Percentiles rank a stretch among this genome's conserved stretches.
Conservation (phyloP, 192 early-diverging fungal species). For the Umbelopsis vinacea region DNA sequence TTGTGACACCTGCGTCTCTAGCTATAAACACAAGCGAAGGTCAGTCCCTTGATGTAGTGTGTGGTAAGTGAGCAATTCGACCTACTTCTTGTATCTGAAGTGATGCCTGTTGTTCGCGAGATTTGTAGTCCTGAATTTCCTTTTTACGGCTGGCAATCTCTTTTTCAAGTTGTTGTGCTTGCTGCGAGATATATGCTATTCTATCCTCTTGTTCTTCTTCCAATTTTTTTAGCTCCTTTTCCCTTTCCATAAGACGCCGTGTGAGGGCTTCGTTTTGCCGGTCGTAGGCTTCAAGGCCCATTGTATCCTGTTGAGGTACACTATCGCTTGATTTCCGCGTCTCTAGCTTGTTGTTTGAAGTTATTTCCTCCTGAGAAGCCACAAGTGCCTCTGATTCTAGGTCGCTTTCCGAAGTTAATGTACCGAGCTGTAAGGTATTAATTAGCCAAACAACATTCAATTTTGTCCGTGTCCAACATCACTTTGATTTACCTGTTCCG, state of each 20-base stretch:
- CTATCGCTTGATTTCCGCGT: not conserved
- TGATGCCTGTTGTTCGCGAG: slow-evolving; percentile 1
- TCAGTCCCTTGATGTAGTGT: not conserved
- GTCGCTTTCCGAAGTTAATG: slow-evolving; percentile 9
- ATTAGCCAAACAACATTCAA: too few relatives aligned
- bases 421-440: not conserved
- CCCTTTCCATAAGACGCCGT: slow-evolving; percentile 3
- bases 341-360: not conserved
- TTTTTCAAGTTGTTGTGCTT: slow-evolving; percentile 7
- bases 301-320: not conserved
- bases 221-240: not conserved
- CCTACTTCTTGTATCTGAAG: not conserved
- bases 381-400: not conserved
- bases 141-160: slow-evolving; percentile 8
- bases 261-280: not conserved
- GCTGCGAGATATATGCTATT: not conserved
- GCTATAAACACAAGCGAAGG: not conserved
- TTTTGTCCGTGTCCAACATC: not conserved
- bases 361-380: not conserved
- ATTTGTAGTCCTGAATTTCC: slow-evolving; percentile 11
- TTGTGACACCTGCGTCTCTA: not conserved
- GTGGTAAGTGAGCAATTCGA: not conserved
- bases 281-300: not conserved
- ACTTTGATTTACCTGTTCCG: not conserved
- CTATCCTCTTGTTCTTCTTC: slow-evolving; percentile 17